A percentile compares a stretch with the other conserved stretches of the same genome.
Conservation (phyloP, 2,329 filamentous ascomycete species). For the Cercospora brassicicola region DNA sequence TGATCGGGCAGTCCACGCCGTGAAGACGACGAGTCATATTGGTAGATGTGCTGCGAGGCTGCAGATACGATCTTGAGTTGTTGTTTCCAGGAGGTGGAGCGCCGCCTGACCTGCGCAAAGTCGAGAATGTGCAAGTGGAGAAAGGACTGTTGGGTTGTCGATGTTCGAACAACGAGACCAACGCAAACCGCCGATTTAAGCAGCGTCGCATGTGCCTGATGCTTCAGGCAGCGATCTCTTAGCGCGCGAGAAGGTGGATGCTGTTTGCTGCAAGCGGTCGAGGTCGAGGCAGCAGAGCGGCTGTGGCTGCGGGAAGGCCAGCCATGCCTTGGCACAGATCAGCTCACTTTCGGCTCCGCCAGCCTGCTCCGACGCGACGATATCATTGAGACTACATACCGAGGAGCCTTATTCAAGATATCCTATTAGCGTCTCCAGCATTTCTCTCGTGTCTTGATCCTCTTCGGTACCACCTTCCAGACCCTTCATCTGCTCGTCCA, state of each 20-base stretch:
- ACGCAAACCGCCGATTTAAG: background rate
- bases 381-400: background rate
- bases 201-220: background rate
- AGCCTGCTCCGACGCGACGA: background rate
- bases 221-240: constrained; percentile 1
- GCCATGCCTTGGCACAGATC: background rate
- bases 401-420: background rate
- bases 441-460: constrained; percentile 58
- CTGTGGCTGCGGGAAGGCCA: background rate
- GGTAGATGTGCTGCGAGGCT: background rate
- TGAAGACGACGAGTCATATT: constrained; percentile 9
- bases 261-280: background rate
- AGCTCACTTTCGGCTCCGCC: background rate
- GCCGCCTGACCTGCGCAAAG: background rate
- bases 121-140: background rate
- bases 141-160: background rate
- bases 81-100: background rate
- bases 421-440: constrained; percentile 60
- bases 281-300: constrained; percentile 11
- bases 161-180: background rate
- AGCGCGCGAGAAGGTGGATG: background rate
- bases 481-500: constrained; percentile 67
- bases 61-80: background rate
- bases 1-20: constrained; percentile 15
- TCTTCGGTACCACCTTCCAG: constrained; percentile 56